Percentiles rank a stretch among this genome's conserved stretches.
phyloP scores from a whole-genome alignment of 192 early-diverging fungal species.

The Gonapodya prolifera region DNA sequence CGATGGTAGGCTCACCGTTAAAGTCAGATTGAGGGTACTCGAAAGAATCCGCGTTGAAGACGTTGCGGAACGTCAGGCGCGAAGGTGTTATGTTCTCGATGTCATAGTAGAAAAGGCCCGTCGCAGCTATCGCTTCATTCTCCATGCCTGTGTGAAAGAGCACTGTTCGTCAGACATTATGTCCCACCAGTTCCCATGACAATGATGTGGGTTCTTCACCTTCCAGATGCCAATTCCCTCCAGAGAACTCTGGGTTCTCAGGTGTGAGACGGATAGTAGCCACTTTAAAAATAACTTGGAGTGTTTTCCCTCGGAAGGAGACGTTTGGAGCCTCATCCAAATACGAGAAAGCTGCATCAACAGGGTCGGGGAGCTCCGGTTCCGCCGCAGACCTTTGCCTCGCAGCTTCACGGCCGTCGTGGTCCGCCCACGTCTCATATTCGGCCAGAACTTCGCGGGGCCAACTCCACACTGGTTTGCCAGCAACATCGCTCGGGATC shows the following conservation, averaged over 20 bases:
- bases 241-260: slow-evolving; percentile 41
- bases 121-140: slow-evolving; percentile 58
- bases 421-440: background rate
- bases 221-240: slow-evolving; percentile 57
- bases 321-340: background rate
- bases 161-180: too few relatives aligned
- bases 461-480: background rate
- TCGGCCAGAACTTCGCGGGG: background rate
- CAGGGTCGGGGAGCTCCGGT: background rate
- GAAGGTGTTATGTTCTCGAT: slow-evolving; percentile 55
- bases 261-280: slow-evolving; percentile 54
- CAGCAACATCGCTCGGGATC: background rate
- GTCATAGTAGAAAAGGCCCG: slow-evolving; percentile 61
- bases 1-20: background rate
- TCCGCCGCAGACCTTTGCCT: too few relatives aligned
- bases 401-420: background rate
- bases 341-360: background rate
- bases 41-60: slow-evolving; percentile 9
- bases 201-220: too few relatives aligned
- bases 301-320: background rate
- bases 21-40: slow-evolving; percentile 19
- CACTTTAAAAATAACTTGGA: slow-evolving; percentile 61
- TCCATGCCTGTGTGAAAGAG: slow-evolving; percentile 23
- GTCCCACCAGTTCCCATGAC: too few relatives aligned
- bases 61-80: slow-evolving; percentile 37